These are phyloP conservation scores for Odontarrhena argentea DNA, from an alignment of 345 rosid species.

Conservation along the genomic window DNA sequence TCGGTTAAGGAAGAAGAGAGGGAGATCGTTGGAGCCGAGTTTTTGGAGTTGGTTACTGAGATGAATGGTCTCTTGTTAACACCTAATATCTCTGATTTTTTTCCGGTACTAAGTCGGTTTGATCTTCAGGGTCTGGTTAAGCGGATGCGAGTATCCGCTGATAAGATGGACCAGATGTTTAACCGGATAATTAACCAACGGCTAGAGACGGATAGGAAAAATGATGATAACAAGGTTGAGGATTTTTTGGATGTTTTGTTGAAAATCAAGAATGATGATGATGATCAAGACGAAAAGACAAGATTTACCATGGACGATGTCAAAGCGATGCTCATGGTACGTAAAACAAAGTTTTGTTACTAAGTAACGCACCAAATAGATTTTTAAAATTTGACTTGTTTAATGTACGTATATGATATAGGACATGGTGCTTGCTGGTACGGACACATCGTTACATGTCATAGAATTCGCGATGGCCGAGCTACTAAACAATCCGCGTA, in stretches of 20 bases:
- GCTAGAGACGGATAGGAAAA: background rate
- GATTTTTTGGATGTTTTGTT: conserved; percentile 32
- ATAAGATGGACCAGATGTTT: conserved; percentile 46
- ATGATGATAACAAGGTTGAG: background rate
- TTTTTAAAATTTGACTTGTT: no score
- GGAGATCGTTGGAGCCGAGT: conserved; percentile 26
- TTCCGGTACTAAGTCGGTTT: conserved; percentile 48
- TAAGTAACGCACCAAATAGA: no score
- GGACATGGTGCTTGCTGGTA: conserved; percentile 24
- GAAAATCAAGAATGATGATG: conserved; percentile 27
- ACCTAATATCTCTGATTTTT: conserved; percentile 57
- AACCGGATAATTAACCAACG: conserved; percentile 46
- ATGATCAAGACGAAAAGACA: conserved; percentile 35
- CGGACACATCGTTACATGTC: conserved; percentile 13
- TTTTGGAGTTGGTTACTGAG: conserved; percentile 12
- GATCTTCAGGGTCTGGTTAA: conserved; percentile 53
- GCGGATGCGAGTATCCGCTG: conserved; percentile 33
- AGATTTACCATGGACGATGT: conserved; percentile 41
- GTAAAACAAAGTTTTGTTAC: background rate
- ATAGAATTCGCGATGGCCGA: conserved; percentile 34
- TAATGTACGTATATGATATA: background rate
- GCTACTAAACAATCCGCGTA: background rate
- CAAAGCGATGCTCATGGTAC: conserved; percentile 65
- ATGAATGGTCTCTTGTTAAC: conserved; percentile 18
- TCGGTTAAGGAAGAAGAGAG: conserved; percentile 36